phyloP scores from a whole-genome alignment of 768 basidiomycete genomes.

The Trametes elegans region DNA sequence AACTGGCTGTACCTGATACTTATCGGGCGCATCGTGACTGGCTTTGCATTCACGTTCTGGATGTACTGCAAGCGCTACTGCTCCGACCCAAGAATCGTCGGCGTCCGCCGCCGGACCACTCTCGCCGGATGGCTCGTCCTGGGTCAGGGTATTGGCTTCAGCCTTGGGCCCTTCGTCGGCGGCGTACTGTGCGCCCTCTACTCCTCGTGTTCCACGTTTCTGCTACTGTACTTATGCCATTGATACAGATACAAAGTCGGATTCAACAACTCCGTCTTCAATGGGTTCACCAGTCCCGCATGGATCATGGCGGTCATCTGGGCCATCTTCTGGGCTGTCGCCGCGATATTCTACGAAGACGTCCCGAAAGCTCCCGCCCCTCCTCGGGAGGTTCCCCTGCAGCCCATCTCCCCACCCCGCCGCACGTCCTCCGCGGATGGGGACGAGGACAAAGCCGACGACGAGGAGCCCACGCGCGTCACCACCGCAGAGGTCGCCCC shows the following conservation, averaged over 20 bases:
- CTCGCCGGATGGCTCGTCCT: conserved; percentile 63
- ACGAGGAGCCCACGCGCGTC: neutral
- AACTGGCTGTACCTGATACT: conserved; percentile 68
- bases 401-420: neutral
- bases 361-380: no score
- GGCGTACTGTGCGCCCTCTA: conserved; percentile 43
- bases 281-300: conserved; percentile 64
- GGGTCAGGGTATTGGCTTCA: conserved; percentile 61
- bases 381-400: no score
- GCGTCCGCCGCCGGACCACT: conserved; percentile 58
- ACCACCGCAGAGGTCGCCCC: conserved; percentile 5
- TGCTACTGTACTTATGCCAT: neutral
- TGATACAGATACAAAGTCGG: conserved; percentile 48
- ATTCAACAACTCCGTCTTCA: conserved; percentile 54
- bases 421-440: neutral
- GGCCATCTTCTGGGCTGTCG: conserved; percentile 47
- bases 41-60: conserved; percentile 58
- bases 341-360: conserved; percentile 33
- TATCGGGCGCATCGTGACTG: conserved; percentile 63
- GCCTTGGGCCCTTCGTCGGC: conserved; percentile 60
- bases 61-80: conserved; percentile 73
- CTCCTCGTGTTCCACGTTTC: neutral
- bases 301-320: conserved; percentile 63
- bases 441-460: conserved; percentile 1
- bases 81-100: conserved; percentile 65